These are phyloP conservation scores for Xanthoceras sorbifolium DNA, from an alignment of 345 rosid genomes.

Conservation along the genomic window DNA sequence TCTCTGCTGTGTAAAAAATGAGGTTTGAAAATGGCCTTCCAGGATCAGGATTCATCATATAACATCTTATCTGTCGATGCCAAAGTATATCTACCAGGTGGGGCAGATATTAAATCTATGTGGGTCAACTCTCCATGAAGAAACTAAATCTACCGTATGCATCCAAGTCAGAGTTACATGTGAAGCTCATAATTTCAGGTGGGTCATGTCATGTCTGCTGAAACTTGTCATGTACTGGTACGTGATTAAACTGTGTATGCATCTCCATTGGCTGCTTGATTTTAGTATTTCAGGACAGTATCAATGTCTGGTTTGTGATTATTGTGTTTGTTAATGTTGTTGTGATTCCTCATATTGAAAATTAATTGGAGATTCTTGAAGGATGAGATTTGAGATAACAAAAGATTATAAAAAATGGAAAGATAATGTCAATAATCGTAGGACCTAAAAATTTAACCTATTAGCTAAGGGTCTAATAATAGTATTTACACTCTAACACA, in stretches of 20 bases:
- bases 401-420: no score
- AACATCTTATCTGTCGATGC: constrained; percentile 7
- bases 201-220: constrained; percentile 36
- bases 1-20: not conserved
- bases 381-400: no score
- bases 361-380: not conserved
- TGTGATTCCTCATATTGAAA: constrained; percentile 16
- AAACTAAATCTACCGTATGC: constrained; percentile 20
- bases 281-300: not conserved
- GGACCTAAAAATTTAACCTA: no score
- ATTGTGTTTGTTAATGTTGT: not conserved
- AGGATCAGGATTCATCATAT: constrained; percentile 24
- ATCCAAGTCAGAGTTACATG: constrained; percentile 33
- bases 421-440: no score
- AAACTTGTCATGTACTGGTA: constrained; percentile 8
- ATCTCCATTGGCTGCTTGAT: constrained; percentile 11
- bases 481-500: no score
- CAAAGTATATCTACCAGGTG: constrained; percentile 25
- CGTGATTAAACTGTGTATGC: not conserved
- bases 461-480: no score
- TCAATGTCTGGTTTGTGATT: not conserved
- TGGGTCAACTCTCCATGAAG: constrained; percentile 21
- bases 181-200: constrained; percentile 35
- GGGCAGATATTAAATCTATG: constrained; percentile 31
- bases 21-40: constrained; percentile 12